Percentiles rank a stretch among this genome's conserved stretches.
Evolutionary conservation across 768 basidiomycete genomes (phyloP).

Genomic region (Podaxis rugospora): DNA sequence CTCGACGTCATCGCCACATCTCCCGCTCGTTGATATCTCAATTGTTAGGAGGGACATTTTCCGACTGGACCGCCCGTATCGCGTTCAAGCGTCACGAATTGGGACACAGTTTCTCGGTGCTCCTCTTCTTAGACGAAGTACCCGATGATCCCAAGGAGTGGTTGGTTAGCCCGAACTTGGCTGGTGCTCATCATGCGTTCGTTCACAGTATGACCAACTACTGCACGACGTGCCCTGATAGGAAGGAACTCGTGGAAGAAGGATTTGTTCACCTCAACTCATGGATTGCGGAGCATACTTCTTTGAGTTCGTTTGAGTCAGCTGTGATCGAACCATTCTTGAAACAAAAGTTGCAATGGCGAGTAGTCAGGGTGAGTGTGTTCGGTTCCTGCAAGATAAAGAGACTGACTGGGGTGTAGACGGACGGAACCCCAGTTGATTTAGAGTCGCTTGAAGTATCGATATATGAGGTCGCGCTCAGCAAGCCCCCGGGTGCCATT

Average conservation of each 20-base stretch:
- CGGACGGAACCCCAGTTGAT: neutral
- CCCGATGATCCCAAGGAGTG: conserved; percentile 34
- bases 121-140: conserved; percentile 44
- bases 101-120: conserved; percentile 37
- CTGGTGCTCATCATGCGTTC: conserved; percentile 42
- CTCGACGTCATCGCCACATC: neutral
- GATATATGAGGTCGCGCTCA: conserved; percentile 5
- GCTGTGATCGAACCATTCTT: conserved; percentile 33
- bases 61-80: conserved; percentile 42
- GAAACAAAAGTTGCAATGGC: conserved; percentile 31
- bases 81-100: conserved; percentile 38
- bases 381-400: neutral
- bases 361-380: conserved; percentile 24
- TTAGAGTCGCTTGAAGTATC: neutral
- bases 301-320: conserved; percentile 25
- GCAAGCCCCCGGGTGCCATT: neutral
- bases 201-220: conserved; percentile 26
- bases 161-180: conserved; percentile 29
- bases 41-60: conserved; percentile 12
- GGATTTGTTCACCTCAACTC: conserved; percentile 37
- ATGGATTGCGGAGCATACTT: conserved; percentile 22
- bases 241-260: conserved; percentile 23
- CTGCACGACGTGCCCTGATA: conserved; percentile 37
- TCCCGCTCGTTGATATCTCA: neutral
- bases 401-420: neutral